phyloP scores from a whole-genome alignment of 2,329 filamentous ascomycete species.

The Claviceps sorghi region DNA sequence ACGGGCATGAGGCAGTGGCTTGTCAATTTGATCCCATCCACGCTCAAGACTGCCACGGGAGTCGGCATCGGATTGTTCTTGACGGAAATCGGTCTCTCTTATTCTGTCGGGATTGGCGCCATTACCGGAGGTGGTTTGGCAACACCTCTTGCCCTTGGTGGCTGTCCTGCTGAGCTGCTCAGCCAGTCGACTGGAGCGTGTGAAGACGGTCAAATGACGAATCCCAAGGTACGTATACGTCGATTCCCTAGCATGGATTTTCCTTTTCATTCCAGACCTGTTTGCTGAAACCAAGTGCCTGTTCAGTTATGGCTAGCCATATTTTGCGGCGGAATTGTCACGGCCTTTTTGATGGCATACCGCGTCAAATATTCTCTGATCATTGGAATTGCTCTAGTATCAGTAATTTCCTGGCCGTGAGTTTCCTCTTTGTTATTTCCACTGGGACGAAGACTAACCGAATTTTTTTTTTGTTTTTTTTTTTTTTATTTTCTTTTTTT shows the following conservation, averaged over 20 bases:
- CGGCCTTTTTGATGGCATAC: slow-evolving; percentile 67
- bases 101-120: slow-evolving; percentile 68
- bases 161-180: slow-evolving; percentile 47
- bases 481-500: neutral
- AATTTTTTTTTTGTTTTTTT: neutral
- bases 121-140: slow-evolving; percentile 52
- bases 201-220: slow-evolving; percentile 54
- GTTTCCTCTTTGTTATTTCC: slow-evolving; percentile 14
- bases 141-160: slow-evolving; percentile 64
- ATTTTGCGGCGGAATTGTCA: slow-evolving; percentile 64
- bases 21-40: slow-evolving; percentile 48
- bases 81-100: slow-evolving; percentile 53
- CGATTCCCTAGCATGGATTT: neutral
- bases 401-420: slow-evolving; percentile 60
- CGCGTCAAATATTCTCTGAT: slow-evolving; percentile 63
- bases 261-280: neutral
- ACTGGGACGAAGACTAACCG: neutral
- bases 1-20: slow-evolving; percentile 62
- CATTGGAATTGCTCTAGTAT: slow-evolving; percentile 56
- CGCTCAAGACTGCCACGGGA: slow-evolving; percentile 50
- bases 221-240: slow-evolving; percentile 44
- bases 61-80: slow-evolving; percentile 52
- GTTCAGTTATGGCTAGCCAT: slow-evolving; percentile 69
- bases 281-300: slow-evolving; percentile 5
- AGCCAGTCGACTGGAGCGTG: slow-evolving; percentile 34